Conservation (phyloP, 2,329 filamentous ascomycete genomes). For the Lizonia empirigonia region DNA sequence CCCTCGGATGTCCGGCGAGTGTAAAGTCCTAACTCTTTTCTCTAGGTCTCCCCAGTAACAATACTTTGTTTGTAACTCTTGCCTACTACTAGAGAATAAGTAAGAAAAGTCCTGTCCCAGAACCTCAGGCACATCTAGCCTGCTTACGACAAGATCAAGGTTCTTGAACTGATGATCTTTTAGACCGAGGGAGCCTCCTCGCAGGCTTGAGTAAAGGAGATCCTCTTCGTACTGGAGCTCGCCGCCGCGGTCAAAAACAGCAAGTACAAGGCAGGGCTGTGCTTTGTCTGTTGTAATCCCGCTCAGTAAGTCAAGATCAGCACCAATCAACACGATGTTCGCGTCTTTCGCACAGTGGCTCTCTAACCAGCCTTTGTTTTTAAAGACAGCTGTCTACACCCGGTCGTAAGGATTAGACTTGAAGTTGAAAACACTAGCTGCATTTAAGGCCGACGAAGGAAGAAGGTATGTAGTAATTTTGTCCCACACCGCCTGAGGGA, state of each 20-base stretch:
- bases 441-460: neutral
- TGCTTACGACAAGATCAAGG: neutral
- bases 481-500: neutral
- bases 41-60: neutral
- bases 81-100: neutral
- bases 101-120: neutral
- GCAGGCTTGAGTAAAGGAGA: neutral
- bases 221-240: neutral
- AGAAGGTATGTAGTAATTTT: neutral
- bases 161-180: neutral
- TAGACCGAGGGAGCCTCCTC: neutral
- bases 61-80: slow-evolving; percentile 1
- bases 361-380: neutral
- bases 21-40: neutral
- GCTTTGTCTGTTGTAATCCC: neutral
- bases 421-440: neutral
- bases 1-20: neutral
- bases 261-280: neutral
- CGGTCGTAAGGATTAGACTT: neutral
- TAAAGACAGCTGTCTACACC: neutral
- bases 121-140: neutral
- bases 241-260: neutral
- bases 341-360: neutral
- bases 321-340: neutral
- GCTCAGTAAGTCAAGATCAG: neutral